Evolutionary conservation across 1,284 basidiomycete species (phyloP), one percentile per base, ranked within the genome.

Genomic region (Caloboletus firmus): DNA sequence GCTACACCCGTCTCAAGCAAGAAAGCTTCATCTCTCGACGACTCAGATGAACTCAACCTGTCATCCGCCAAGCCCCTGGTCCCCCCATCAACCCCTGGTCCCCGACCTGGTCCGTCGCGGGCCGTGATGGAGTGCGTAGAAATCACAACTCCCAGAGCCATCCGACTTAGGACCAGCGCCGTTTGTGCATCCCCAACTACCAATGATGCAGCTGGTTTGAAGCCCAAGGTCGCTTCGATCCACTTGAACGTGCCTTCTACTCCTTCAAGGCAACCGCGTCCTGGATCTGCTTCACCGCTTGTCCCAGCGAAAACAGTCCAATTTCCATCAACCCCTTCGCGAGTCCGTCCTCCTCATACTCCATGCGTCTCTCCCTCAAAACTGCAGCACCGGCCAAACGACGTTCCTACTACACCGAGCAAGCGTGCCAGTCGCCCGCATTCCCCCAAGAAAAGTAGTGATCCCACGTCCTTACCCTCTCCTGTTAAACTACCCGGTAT

Each of bases 91-190:
- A 73, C 71, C 1, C 72, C 72, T 2, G 74, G 72, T 17, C 59
- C 60, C 2, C 59, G 62, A 24, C 50, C 52, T 6, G 57, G 53
- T 10, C 52, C 59, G 1, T 55, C 58, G 10, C 70, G 77, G 10
- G 37, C 71, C 52, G 39, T 79, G 47, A 57, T 79, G 61, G 68
- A 77, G 35, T 74, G 64, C 15, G 73, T 79, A 5, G 75, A 76
- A 49, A 75, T 79, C 22, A 52, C 56, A 15, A 73, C 75, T 0
- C 60, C 69, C 7, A 63, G 56, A 44, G 41, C 49, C 7, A 22
- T 59, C 7, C 47, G 56, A 22, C 32, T 47, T 44, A 49, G 47
- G 32, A 45, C n/a, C 13, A 35, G 43, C 35, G 24, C 22, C 1
- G 45, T 37, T 4, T 31, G 47, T 26, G 53, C 56, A 10, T 70